These are phyloP conservation scores for Thalassiosira sp. DNA, from an alignment of 352 stramenopile genomes.

Conservation along the genomic window DNA sequence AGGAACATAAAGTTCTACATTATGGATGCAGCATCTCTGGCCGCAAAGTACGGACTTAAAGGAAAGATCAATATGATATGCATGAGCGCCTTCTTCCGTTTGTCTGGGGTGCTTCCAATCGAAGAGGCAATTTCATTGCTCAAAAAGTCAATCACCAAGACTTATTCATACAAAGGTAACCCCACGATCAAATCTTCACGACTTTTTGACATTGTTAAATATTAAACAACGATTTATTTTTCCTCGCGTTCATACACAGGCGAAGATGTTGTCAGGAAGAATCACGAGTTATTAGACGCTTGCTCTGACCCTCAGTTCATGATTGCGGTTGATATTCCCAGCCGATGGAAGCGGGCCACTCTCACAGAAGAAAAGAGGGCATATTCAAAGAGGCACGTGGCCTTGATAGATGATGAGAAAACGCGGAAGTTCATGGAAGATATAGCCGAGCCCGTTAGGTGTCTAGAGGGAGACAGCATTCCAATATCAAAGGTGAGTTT, in stretches of 20 bases:
- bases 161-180: slow-evolving; percentile 77
- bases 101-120: slow-evolving; percentile 69
- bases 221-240: too few relatives aligned
- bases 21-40: slow-evolving; percentile 75
- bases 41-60: slow-evolving; percentile 65
- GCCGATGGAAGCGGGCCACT: slow-evolving; percentile 52
- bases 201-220: too few relatives aligned
- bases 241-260: slow-evolving; percentile 75
- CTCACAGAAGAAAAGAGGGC: slow-evolving; percentile 48
- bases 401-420: slow-evolving; percentile 70
- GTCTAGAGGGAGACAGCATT: slow-evolving; percentile 71
- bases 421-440: slow-evolving; percentile 74
- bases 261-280: slow-evolving; percentile 76
- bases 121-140: slow-evolving; percentile 66
- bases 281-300: slow-evolving; percentile 72
- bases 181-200: too few relatives aligned
- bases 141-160: slow-evolving; percentile 69
- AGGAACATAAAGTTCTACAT: slow-evolving; percentile 66
- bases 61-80: slow-evolving; percentile 83
- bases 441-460: slow-evolving; percentile 64
- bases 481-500: slow-evolving; percentile 54
- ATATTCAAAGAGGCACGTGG: slow-evolving; percentile 56
- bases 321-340: slow-evolving; percentile 64
- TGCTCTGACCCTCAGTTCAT: slow-evolving; percentile 61
- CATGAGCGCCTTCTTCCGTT: slow-evolving; percentile 68